Conservation (phyloP, 176 grass and related monocot species). For the Juncus effusus region DNA sequence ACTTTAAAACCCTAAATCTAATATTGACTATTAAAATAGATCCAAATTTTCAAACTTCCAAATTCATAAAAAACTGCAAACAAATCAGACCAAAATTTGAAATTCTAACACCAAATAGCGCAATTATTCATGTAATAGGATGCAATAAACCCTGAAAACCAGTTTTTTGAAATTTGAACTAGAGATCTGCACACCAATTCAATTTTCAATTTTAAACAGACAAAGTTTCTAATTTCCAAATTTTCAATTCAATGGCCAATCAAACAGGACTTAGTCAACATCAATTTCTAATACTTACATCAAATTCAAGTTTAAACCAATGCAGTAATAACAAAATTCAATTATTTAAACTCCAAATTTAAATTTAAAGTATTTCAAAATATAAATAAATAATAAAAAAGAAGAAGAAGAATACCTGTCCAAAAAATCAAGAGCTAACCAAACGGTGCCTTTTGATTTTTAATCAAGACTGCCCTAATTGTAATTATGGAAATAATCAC, state of each 20-base stretch:
- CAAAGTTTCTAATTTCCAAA: background rate
- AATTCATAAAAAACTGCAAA: too few species aligned
- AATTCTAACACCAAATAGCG: background rate
- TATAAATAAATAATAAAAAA: background rate
- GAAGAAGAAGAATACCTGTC: constrained; percentile 1
- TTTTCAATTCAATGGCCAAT: background rate
- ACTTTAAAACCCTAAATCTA: too few species aligned
- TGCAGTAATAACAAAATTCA: constrained; percentile 12
- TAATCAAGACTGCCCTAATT: background rate
- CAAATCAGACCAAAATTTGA: too few species aligned
- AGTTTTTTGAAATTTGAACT: background rate
- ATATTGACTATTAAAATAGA: too few species aligned
- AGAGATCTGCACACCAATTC: constrained; percentile 12
- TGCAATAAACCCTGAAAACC: background rate
- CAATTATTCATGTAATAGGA: constrained; percentile 10
- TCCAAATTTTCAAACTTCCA: background rate
- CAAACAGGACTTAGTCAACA: constrained; percentile 12
- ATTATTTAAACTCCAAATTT: background rate
- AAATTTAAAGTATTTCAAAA: constrained; percentile 6
- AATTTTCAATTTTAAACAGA: constrained; percentile 7
- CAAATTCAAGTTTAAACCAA: constrained; percentile 1
- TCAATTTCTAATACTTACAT: background rate
- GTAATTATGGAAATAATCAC: constrained; percentile 16
- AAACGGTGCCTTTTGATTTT: constrained; percentile 12
- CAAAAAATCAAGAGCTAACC: background rate